phyloP scores from a whole-genome alignment of 2,329 filamentous ascomycete genomes.

The Cytospora chrysosperma region DNA sequence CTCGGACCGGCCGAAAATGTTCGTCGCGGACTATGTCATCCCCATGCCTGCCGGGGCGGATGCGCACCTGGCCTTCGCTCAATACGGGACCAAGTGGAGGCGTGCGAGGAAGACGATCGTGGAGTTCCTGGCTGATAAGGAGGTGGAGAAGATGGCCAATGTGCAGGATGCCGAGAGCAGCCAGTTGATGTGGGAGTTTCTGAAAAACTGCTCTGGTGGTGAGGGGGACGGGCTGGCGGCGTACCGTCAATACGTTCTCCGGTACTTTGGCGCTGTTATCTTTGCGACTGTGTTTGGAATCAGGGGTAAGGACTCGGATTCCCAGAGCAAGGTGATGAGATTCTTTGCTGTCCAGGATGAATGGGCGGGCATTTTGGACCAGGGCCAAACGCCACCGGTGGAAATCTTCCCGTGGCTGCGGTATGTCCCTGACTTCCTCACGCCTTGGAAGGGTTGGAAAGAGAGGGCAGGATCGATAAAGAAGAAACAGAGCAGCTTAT shows the following conservation, averaged over 20 bases:
- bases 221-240: not conserved
- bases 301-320: conserved; percentile 20
- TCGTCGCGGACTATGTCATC: conserved; percentile 23
- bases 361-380: conserved; percentile 22
- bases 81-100: conserved; percentile 27
- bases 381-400: conserved; percentile 23
- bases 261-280: conserved; percentile 28
- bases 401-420: conserved; percentile 28
- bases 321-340: conserved; percentile 13
- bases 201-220: conserved; percentile 3
- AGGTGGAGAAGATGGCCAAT: conserved; percentile 22
- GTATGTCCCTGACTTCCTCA: conserved; percentile 27
- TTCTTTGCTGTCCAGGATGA: conserved; percentile 27
- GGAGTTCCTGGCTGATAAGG: conserved; percentile 25
- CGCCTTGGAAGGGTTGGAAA: conserved; percentile 28
- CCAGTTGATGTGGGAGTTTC: conserved; percentile 28
- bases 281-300: conserved; percentile 25
- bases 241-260: conserved; percentile 22
- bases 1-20: conserved; percentile 26
- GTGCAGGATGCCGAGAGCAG: conserved; percentile 27
- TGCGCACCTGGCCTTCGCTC: conserved; percentile 25
- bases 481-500: conserved; percentile 23
- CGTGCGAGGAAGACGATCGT: conserved; percentile 26
- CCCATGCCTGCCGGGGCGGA: conserved; percentile 23
- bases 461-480: conserved; percentile 14